Evolutionary conservation across 1,284 basidiomycete species (phyloP), one percentile per base, ranked within the genome.

Genomic region (Ustilago tritici): DNA sequence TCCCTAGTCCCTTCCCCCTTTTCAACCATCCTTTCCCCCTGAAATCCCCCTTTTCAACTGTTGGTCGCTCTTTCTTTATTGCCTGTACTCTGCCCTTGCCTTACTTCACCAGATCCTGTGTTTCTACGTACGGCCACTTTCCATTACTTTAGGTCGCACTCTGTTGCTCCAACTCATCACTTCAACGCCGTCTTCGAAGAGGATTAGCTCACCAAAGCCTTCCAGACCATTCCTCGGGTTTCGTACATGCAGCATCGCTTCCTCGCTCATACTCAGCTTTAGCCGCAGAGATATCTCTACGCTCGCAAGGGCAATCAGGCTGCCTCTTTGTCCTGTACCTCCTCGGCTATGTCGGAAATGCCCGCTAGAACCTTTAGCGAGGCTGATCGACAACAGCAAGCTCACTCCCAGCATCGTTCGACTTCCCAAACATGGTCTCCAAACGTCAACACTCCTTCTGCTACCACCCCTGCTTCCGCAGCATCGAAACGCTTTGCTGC

Each of bases 291-390:
- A 53, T 58, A 19, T 49, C 12, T 47, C 9, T 23, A 49, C 12
- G 9, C 28, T 64, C 31, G 43, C 23, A 15, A 41, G 28, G 23
- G 31, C 55, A 40, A 53, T 28, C 49, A 56, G 19, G 23, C 50
- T n/a, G 11, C 8, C 46, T 12, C 23, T 19, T 46, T 46, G 32
- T 31, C 32, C 23, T 50, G 28, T 32, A 40, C 12, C 17, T 34
- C 40, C 7, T 11, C 64, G 43, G 64, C 70, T 56, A 72, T 72
- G 70, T 72, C 70, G 46, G 60, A 53, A 56, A 59, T 68, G 65
- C 65, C 70, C 38, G 65, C 57, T 58, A 32, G 53, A 15, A 67
- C 49, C 38, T 53, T 65, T n/a, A 57, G 61, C 65, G 61, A 67
- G 61, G 58, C 55, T 40, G 61, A 62, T 31, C 55, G 58, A 55